Conservation (phyloP, 2,329 filamentous ascomycete species). For the Thermomyces lanuginosus region DNA sequence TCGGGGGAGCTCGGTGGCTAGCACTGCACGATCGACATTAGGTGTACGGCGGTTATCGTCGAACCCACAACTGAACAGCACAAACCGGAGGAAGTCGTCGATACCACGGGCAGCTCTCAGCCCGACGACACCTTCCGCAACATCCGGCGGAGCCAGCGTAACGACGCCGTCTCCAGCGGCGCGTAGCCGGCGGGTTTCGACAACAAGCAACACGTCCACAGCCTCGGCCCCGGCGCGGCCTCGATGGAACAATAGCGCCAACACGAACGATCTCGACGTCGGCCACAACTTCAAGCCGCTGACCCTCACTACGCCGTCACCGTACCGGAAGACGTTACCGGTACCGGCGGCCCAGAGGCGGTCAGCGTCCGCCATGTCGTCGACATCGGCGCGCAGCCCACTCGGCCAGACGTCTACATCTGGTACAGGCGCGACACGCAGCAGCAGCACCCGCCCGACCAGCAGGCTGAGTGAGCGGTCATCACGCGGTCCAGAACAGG, state of each 20-base stretch:
- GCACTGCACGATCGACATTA: slow-evolving; percentile 23
- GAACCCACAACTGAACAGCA: slow-evolving; percentile 11
- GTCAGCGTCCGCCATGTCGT: slow-evolving; percentile 18
- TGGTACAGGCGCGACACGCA: slow-evolving; percentile 20
- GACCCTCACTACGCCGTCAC: slow-evolving; percentile 42
- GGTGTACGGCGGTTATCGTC: slow-evolving; percentile 32
- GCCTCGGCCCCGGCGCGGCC: slow-evolving; percentile 41
- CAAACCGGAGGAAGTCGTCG: slow-evolving; percentile 21
- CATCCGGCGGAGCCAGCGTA: slow-evolving; percentile 21
- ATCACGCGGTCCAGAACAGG: slow-evolving; percentile 16
- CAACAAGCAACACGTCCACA: slow-evolving; percentile 32
- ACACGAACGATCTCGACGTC: slow-evolving; percentile 45
- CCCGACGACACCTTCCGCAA: slow-evolving; percentile 16
- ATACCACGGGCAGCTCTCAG: slow-evolving; percentile 17
- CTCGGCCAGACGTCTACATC: slow-evolving; percentile 27
- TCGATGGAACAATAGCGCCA: slow-evolving; percentile 56
- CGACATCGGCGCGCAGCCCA: slow-evolving; percentile 24
- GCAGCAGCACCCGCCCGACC: slow-evolving; percentile 17
- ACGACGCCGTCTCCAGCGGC: slow-evolving; percentile 39
- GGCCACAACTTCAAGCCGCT: slow-evolving; percentile 53
- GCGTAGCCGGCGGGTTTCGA: slow-evolving; percentile 24
- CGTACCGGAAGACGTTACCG: slow-evolving; percentile 26
- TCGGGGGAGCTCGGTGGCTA: slow-evolving; percentile 31
- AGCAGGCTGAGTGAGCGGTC: slow-evolving; percentile 15
- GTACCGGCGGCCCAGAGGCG: slow-evolving; percentile 13